Evolutionary conservation across 768 basidiomycete genomes (phyloP), one percentile per base, ranked within the genome.

Genomic region (Boletus barrowsii): DNA sequence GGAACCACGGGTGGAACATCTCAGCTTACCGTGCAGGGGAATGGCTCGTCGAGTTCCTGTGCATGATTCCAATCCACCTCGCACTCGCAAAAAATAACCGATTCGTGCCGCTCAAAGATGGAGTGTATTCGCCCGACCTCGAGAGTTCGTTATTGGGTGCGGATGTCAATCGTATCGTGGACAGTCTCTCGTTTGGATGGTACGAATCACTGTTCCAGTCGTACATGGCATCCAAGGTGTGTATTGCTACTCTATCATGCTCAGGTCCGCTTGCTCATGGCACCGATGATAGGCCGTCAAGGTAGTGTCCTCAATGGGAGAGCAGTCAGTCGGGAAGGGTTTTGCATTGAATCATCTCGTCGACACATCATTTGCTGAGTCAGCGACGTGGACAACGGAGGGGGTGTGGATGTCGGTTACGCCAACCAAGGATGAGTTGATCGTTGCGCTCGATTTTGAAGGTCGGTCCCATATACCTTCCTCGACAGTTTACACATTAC

Each of bases 351-450:
- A 85, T 49, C 84, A 86, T 56, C 70, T 86, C 5, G 76, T 75
- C 2, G 84, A 86, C 58, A 83, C 83, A 0, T 85, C 84, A 0
- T 86, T 86, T 58, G 82, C 82, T 10, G 84, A 84, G 1, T 81
- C 77, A 10, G 84, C 83, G 0, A 83, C 84, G 81, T 70, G 81
- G 18, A 84, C 83, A 8, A 85, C 81, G 61, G 81, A 83, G 69
- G 83, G 83, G 5, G 81, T 84, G 3, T 85, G 83, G 84, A 79
- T 85, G 77, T 84, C 83, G 0, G 81, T 81, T 9, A 83, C 83
- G 3, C 84, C 84, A 0, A 84, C 83, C 0, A 70, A 77, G 44
- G 77, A 82, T 24, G 66, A 66, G 0, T 60, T 86, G 10, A 69
- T 86, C 9, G 82, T 86, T 1, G 78, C 84, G 3, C 73, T 86